A percentile compares a stretch with the other conserved stretches of the same genome.
These are phyloP conservation scores for Candida alai DNA, from an alignment of 805 yeast species.

Conservation along the genomic window DNA sequence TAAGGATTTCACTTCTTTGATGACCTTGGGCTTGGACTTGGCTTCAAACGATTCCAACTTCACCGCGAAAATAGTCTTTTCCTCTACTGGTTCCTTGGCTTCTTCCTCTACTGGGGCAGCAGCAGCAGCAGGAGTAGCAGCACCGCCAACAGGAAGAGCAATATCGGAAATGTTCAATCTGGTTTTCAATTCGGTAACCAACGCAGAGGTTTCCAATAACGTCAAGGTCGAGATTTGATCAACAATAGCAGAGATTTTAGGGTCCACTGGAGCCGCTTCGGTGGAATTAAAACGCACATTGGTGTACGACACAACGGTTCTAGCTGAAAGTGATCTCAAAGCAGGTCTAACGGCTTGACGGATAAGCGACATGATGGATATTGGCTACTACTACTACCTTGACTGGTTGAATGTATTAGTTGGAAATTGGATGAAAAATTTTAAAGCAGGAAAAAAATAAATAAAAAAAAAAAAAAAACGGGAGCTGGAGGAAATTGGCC, in stretches of 20 bases:
- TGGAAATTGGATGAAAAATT: constrained; percentile 4
- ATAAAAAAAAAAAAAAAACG: constrained; percentile 2
- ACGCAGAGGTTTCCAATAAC: constrained; percentile 86
- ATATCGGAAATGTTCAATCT: constrained; percentile 89
- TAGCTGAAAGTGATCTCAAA: constrained; percentile 25
- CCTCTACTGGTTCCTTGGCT: constrained; percentile 75
- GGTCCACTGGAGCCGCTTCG: constrained; percentile 62
- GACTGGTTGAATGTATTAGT: neutral
- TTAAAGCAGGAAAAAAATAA: too few species aligned
- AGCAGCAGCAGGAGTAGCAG: constrained; percentile 4
- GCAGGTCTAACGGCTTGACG: constrained; percentile 39
- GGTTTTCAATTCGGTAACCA: constrained; percentile 74
- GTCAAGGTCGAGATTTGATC: constrained; percentile 87
- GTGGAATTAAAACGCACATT: constrained; percentile 48
- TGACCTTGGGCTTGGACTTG: constrained; percentile 93
- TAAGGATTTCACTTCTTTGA: constrained; percentile 91
- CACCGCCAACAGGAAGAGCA: constrained; percentile 8
- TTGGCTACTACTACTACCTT: neutral
- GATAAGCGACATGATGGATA: constrained; percentile 8
- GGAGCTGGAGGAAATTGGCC: neutral
- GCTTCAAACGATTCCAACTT: constrained; percentile 94
- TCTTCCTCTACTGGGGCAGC: constrained; percentile 45
- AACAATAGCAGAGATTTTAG: constrained; percentile 84
- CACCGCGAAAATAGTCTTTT: constrained; percentile 87
- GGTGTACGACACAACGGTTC: constrained; percentile 19